phyloP scores from a whole-genome alignment of 345 rosid species.

The Citrus medica region DNA sequence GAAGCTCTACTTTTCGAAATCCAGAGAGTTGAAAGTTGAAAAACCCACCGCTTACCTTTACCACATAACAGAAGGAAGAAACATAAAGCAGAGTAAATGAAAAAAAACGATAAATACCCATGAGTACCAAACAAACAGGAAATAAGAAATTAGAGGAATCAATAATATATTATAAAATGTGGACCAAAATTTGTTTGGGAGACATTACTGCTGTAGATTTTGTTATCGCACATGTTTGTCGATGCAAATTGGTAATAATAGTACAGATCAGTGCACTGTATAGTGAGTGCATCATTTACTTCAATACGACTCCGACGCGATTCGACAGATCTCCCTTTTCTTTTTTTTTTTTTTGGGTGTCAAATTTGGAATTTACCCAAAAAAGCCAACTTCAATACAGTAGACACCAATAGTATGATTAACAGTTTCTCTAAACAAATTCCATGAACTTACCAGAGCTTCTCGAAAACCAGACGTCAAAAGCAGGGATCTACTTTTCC shows the following conservation, averaged over 20 bases:
- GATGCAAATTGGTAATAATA: too few species aligned
- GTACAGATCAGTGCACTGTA: too few species aligned
- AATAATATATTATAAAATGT: too few species aligned
- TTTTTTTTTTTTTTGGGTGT: background rate
- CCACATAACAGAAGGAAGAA: too few species aligned
- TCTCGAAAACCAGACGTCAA: background rate
- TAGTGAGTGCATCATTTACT: background rate
- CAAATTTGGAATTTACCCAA: background rate
- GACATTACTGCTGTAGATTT: too few species aligned
- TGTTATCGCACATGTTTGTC: too few species aligned
- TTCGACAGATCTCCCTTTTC: background rate
- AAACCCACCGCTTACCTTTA: too few species aligned
- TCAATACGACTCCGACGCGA: slow-evolving; percentile 10
- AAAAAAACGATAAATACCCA: too few species aligned
- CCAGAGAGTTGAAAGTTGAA: too few species aligned
- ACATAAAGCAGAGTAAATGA: too few species aligned
- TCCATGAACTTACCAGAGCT: background rate
- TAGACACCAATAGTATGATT: background rate
- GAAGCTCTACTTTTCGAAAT: too few species aligned
- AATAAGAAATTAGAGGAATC: background rate
- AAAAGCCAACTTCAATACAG: background rate
- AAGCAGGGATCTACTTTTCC: background rate
- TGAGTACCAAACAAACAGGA: background rate
- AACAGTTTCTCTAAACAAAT: background rate
- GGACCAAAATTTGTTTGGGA: too few species aligned